phyloP scores from a whole-genome alignment of 345 rosid genomes.

The Ricinus communis region DNA sequence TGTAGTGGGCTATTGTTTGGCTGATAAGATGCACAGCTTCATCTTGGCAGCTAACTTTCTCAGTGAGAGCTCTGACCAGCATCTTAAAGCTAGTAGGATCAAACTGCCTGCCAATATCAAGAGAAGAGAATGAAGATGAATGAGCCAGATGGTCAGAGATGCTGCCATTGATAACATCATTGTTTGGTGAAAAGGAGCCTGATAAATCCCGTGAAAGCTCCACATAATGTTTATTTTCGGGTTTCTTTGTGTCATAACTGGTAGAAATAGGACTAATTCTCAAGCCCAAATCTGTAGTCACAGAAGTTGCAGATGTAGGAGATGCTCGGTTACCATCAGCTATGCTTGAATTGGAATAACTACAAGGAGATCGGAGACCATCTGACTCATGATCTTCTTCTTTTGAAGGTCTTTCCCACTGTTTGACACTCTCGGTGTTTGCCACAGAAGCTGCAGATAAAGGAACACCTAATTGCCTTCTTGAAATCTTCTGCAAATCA shows the following conservation, averaged over 20 bases:
- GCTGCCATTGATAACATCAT: slow-evolving; percentile 33
- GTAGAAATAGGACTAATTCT: slow-evolving; percentile 40
- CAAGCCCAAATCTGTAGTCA: slow-evolving; percentile 58
- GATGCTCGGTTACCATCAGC: slow-evolving; percentile 45
- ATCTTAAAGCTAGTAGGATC: slow-evolving; percentile 45
- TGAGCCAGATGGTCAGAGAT: slow-evolving; percentile 23
- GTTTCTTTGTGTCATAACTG: slow-evolving; percentile 28
- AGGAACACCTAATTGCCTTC: slow-evolving; percentile 15
- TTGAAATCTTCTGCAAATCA: slow-evolving; percentile 28
- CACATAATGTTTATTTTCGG: slow-evolving; percentile 16
- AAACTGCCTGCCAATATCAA: slow-evolving; percentile 31
- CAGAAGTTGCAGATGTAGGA: slow-evolving; percentile 47
- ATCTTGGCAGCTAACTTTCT: slow-evolving; percentile 58
- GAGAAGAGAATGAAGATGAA: slow-evolving; percentile 22
- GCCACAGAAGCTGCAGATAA: slow-evolving; percentile 23
- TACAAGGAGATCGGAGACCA: slow-evolving; percentile 34
- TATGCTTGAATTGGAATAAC: slow-evolving; percentile 43
- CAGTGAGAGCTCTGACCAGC: slow-evolving; percentile 41
- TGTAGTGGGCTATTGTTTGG: slow-evolving; percentile 48
- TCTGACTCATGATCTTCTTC: slow-evolving; percentile 25
- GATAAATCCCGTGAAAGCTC: slow-evolving; percentile 25
- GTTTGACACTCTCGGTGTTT: slow-evolving; percentile 31
- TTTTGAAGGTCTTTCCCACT: slow-evolving; percentile 37
- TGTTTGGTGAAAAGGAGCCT: slow-evolving; percentile 24
- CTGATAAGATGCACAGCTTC: slow-evolving; percentile 54